Evolutionary conservation across 2,329 filamentous ascomycete genomes (phyloP).

Genomic region (Pezicula carpinea): DNA sequence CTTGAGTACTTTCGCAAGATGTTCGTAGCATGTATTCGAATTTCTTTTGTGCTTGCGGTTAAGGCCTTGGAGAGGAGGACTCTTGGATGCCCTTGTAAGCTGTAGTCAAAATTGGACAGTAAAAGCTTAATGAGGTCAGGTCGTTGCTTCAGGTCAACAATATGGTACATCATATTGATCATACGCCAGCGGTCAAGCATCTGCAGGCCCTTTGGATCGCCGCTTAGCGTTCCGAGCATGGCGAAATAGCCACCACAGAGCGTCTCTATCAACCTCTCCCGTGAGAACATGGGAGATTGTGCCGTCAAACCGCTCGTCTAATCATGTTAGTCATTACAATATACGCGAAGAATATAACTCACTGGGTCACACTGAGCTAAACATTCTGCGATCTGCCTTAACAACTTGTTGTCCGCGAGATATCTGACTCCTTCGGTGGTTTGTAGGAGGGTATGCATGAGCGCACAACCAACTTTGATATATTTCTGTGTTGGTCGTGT

Average conservation of each 20-base stretch:
- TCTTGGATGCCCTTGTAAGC: conserved; percentile 79
- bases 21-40: conserved; percentile 85
- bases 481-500: conserved; percentile 94
- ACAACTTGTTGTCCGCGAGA: conserved; percentile 83
- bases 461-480: conserved; percentile 79
- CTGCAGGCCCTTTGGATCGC: conserved; percentile 74
- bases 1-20: conserved; percentile 82
- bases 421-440: conserved; percentile 81
- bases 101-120: conserved; percentile 89
- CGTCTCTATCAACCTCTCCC: conserved; percentile 77
- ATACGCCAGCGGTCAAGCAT: conserved; percentile 96
- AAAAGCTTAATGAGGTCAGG: conserved; percentile 88
- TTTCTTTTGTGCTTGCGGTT: conserved; percentile 85
- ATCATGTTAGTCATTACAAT: conserved; percentile 14
- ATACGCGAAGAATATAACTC: conserved; percentile 25
- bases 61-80: conserved; percentile 92
- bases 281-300: conserved; percentile 82
- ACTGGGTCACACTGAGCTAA: conserved; percentile 91
- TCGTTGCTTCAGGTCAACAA: conserved; percentile 84
- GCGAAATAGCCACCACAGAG: conserved; percentile 91
- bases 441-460: conserved; percentile 83
- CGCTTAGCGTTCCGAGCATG: conserved; percentile 82
- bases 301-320: conserved; percentile 71
- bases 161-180: conserved; percentile 99
- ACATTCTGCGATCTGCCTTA: conserved; percentile 92